phyloP scores from a whole-genome alignment of 805 yeast genomes.

The Ogataea dorogensis region DNA sequence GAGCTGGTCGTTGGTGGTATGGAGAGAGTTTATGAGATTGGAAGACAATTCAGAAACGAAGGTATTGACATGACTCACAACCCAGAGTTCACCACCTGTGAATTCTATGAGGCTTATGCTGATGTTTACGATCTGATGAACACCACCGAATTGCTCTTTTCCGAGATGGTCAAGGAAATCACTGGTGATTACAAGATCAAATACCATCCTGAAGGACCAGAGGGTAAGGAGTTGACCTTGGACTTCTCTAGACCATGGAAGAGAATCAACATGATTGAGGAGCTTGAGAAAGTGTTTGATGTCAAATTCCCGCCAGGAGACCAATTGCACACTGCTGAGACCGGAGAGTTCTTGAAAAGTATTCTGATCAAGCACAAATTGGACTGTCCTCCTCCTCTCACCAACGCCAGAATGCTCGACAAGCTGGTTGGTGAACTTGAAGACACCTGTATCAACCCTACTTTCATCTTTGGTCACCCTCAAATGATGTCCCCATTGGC shows the following conservation, averaged over 20 bases:
- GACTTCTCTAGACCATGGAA: constrained; percentile 98
- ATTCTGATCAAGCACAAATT: constrained; percentile 75
- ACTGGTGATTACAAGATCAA: constrained; percentile 83
- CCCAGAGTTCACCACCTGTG: constrained; percentile 99
- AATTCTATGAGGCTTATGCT: constrained; percentile 96
- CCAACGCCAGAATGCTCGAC: constrained; percentile 98
- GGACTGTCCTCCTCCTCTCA: constrained; percentile 85
- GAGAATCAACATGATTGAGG: constrained; percentile 96
- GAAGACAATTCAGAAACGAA: constrained; percentile 98
- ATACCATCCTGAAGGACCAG: constrained; percentile 94
- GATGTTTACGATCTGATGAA: constrained; percentile 96
- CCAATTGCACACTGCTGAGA: constrained; percentile 88
- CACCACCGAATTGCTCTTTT: constrained; percentile 87
- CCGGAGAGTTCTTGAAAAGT: constrained; percentile 84
- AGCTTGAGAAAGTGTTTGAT: constrained; percentile 79
- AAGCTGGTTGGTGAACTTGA: constrained; percentile 96
- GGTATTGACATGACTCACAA: constrained; percentile 98
- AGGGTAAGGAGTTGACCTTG: constrained; percentile 70
- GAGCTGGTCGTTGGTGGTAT: constrained; percentile 97
- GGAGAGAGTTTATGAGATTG: constrained; percentile 97
- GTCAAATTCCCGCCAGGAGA: constrained; percentile 96
- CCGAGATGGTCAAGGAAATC: constrained; percentile 96
- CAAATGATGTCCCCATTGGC: constrained; percentile 99
- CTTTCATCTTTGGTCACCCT: constrained; percentile 97
- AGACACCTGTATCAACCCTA: constrained; percentile 93